These are phyloP conservation scores for Xylariaceae sp. DNA, from an alignment of 2,329 filamentous ascomycete species.

Conservation along the genomic window DNA sequence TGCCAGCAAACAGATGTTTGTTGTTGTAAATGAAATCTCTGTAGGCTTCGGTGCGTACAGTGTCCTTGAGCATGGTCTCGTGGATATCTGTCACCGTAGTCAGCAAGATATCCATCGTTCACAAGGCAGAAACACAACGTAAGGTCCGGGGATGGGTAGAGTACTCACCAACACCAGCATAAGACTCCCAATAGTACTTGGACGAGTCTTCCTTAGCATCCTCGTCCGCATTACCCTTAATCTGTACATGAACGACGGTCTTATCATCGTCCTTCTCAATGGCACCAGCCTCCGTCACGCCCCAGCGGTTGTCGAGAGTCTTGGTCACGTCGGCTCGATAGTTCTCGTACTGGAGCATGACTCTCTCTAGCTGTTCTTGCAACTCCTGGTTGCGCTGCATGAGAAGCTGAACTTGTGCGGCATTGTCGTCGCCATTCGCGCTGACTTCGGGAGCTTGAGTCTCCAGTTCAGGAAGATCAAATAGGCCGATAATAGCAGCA, in stretches of 20 bases:
- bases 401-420: conserved; percentile 36
- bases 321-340: conserved; percentile 62
- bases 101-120: neutral
- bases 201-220: conserved; percentile 34
- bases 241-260: conserved; percentile 25
- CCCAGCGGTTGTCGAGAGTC: conserved; percentile 62
- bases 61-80: conserved; percentile 92
- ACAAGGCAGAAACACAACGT: neutral
- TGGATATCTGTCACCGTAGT: conserved; percentile 60
- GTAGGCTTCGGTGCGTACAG: conserved; percentile 82
- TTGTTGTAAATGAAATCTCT: conserved; percentile 93
- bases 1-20: conserved; percentile 79
- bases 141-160: neutral
- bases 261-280: conserved; percentile 24
- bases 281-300: conserved; percentile 41
- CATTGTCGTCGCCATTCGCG: conserved; percentile 25
- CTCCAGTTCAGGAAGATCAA: conserved; percentile 59
- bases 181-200: conserved; percentile 57
- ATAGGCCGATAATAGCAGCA: conserved; percentile 78
- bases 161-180: conserved; percentile 52
- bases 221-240: conserved; percentile 27
- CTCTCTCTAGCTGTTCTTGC: conserved; percentile 54
- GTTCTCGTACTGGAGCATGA: conserved; percentile 58
- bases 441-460: conserved; percentile 14
- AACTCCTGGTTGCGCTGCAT: conserved; percentile 50